phyloP scores from a whole-genome alignment of 371 early-diverging fungal species.

The Haplosporangium sp. region DNA sequence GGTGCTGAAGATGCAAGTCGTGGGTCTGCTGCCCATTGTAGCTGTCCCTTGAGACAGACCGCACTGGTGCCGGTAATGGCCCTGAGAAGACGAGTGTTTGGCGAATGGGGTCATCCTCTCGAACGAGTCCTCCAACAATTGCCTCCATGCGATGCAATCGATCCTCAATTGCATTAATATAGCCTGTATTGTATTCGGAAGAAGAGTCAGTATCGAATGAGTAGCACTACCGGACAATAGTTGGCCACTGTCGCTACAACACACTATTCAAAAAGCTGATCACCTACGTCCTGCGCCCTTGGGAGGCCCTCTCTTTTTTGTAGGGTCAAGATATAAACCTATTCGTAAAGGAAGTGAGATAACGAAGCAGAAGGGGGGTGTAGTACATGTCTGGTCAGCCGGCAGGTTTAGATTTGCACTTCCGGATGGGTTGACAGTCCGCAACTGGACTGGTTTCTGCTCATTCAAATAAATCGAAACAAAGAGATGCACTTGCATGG shows the following conservation, averaged over 20 bases:
- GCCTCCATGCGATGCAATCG: conserved; percentile 71
- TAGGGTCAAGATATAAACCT: conserved; percentile 52
- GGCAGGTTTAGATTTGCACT: neutral
- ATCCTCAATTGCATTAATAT: conserved; percentile 79
- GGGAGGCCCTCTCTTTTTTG: conserved; percentile 52
- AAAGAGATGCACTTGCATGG: conserved; percentile 25
- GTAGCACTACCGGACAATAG: neutral
- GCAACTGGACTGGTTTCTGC: neutral
- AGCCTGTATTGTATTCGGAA: conserved; percentile 56
- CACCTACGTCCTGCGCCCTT: conserved; percentile 55
- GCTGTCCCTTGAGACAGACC: conserved; percentile 19
- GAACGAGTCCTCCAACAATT: conserved; percentile 58
- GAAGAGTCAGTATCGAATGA: neutral
- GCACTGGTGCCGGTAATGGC: neutral
- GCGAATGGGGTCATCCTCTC: conserved; percentile 30
- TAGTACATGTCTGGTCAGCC: neutral
- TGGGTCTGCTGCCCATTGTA: conserved; percentile 5
- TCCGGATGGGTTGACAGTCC: too few relatives aligned
- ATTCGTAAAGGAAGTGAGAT: neutral
- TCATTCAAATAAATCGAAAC: too few relatives aligned
- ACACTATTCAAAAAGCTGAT: too few relatives aligned
- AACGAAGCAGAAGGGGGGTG: neutral
- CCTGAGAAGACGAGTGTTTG: conserved; percentile 4
- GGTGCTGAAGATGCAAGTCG: conserved; percentile 2
- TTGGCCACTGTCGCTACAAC: conserved; percentile 3